Evolutionary conservation across 352 stramenopile species (phyloP).

Genomic region (Phytophthora pluvialis): DNA sequence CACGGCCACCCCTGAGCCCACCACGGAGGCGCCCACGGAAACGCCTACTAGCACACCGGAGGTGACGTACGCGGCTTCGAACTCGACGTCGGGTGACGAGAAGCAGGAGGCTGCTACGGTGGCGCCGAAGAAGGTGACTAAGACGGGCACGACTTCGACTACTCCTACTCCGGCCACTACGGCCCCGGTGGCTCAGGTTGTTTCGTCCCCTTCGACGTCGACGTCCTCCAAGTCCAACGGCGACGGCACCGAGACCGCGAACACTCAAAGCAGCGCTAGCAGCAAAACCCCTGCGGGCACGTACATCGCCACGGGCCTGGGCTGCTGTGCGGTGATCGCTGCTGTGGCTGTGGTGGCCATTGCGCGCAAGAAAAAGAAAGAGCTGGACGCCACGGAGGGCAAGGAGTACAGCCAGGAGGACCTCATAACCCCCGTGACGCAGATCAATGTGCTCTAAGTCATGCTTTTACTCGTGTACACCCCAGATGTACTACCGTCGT

Average conservation of each 20-base stretch:
- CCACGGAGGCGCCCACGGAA: slow-evolving; percentile 17
- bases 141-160: slow-evolving; percentile 5
- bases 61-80: slow-evolving; percentile 19
- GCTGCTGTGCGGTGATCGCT: slow-evolving; percentile 32
- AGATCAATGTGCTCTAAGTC: slow-evolving; percentile 52
- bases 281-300: slow-evolving; percentile 8
- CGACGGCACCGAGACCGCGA: slow-evolving; percentile 16
- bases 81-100: slow-evolving; percentile 24
- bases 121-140: slow-evolving; percentile 18
- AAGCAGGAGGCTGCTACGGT: slow-evolving; percentile 29
- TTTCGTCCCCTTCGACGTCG: slow-evolving; percentile 21
- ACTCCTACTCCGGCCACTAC: slow-evolving; percentile 4
- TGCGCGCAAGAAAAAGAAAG: slow-evolving; percentile 62
- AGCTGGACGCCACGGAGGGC: slow-evolving; percentile 43
- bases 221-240: slow-evolving; percentile 10
- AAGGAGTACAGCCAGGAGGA: slow-evolving; percentile 41
- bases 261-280: slow-evolving; percentile 18
- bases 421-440: slow-evolving; percentile 49
- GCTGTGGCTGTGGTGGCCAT: slow-evolving; percentile 46
- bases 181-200: slow-evolving; percentile 5
- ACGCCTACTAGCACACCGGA: slow-evolving; percentile 20
- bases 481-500: slow-evolving; percentile 19
- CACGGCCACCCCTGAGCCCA: slow-evolving; percentile 3
- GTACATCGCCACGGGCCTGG: slow-evolving; percentile 22
- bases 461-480: slow-evolving; percentile 20